Evolutionary conservation across 2,329 filamentous ascomycete genomes (phyloP).

Genomic region (Stachybotrys chartarum): DNA sequence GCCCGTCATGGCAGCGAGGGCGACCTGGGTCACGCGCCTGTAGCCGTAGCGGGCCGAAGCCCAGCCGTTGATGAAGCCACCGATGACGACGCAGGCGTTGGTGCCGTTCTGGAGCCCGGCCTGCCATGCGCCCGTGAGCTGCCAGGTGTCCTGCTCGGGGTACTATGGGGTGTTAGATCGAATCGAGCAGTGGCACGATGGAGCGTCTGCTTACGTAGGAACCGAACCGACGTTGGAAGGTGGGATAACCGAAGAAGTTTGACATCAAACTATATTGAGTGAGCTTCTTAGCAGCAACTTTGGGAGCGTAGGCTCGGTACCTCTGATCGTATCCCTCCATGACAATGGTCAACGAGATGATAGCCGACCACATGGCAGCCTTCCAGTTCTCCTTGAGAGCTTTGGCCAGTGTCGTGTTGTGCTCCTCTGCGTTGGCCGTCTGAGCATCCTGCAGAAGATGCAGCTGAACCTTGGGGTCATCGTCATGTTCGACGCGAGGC

Average conservation of each 20-base stretch:
- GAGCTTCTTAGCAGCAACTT: neutral
- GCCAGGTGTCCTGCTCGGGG: slow-evolving; percentile 9
- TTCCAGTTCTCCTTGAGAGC: slow-evolving; percentile 9
- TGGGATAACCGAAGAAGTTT: slow-evolving; percentile 14
- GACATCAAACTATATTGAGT: slow-evolving; percentile 4
- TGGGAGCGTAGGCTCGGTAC: neutral
- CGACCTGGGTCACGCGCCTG: slow-evolving; percentile 44
- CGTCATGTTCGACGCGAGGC: slow-evolving; percentile 1
- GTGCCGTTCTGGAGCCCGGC: slow-evolving; percentile 7
- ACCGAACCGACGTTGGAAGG: slow-evolving; percentile 12
- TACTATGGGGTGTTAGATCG: slow-evolving; percentile 4
- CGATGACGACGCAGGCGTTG: slow-evolving; percentile 10
- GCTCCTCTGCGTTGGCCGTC: slow-evolving; percentile 7
- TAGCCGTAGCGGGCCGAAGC: slow-evolving; percentile 12
- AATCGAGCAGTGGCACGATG: neutral
- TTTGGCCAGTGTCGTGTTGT: slow-evolving; percentile 6
- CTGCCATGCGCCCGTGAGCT: slow-evolving; percentile 12
- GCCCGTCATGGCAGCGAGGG: slow-evolving; percentile 22
- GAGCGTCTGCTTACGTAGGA: slow-evolving; percentile 3
- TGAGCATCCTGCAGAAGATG: slow-evolving; percentile 5
- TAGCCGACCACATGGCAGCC: slow-evolving; percentile 14
- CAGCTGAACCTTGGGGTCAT: slow-evolving; percentile 6
- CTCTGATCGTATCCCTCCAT: slow-evolving; percentile 17
- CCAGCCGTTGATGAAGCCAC: slow-evolving; percentile 14
- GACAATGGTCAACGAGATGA: slow-evolving; percentile 13